Evolutionary conservation across 2,329 filamentous ascomycete genomes (phyloP), one percentile per base, ranked within the genome.

Genomic region (Fusarium sp.): DNA sequence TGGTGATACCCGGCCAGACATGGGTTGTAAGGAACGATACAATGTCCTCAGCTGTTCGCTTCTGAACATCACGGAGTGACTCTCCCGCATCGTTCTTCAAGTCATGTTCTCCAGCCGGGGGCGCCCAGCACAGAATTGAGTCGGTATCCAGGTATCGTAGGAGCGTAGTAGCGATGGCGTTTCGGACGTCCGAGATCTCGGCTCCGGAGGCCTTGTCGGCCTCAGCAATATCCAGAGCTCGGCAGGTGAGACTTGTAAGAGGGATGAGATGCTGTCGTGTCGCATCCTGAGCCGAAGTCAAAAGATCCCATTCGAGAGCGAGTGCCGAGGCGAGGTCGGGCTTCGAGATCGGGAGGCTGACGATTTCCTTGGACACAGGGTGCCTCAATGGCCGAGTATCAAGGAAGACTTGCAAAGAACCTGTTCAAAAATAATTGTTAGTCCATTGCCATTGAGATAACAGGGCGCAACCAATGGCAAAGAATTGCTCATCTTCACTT

Each of bases 71-170:
- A 14, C 93, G 86, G 57, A 99, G 84, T 7, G 86, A 88, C 74
- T 89, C 83, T 34, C 82, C 82, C 10, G 80, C 79, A 4, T 83
- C 83, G 60, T 84, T 83, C 44, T 78, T 79, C 4, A 78, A 75
- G 54, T 85, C 81, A 29, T 82, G 78, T 40, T 88, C 80, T 34
- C 83, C 80, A 1, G 85, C 82, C 2, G 83, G 83, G 40, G 87
- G 84, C 23, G 86, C 93, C 92, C 93, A 97, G 86, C 95, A 98
- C 2, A 99, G 87, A 34, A 98, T 82, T 0, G 93, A 94, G 81
- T 99, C 96, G 1, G 96, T 98, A 74, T 93, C 90, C 25, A 99
- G 86, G 79, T 98, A 98, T 50, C 91, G 87, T 85, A 98, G 87
- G 56, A 96, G 81, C 68, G 88, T 90, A 16, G 82, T 83, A 14